These are phyloP conservation scores for Saksenaea vasiformis DNA, from an alignment of 371 early-diverging fungal genomes.

Conservation along the genomic window DNA sequence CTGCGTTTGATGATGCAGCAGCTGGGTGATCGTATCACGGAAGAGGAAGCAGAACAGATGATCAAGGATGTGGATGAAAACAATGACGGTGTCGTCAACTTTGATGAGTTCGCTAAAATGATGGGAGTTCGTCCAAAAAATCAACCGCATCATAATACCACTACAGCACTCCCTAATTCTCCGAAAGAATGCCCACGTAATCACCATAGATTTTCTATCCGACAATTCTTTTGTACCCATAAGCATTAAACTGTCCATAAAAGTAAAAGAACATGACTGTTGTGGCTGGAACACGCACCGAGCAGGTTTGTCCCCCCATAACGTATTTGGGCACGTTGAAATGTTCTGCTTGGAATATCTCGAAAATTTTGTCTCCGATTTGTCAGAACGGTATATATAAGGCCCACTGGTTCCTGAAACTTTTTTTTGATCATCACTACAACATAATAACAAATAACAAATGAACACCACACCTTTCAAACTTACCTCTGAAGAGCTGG, in stretches of 20 bases:
- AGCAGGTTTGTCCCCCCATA: not conserved
- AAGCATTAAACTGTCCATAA: conserved; percentile 2
- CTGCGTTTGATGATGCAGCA: conserved; percentile 49
- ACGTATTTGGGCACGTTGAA: not conserved
- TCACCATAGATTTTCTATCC: conserved; percentile 29
- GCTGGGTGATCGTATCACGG: conserved; percentile 39
- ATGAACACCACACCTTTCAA: not conserved
- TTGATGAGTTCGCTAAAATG: conserved; percentile 42
- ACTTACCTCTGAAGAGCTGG: conserved; percentile 18
- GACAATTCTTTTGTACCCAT: conserved; percentile 32
- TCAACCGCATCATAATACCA: not conserved
- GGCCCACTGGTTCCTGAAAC: not conserved
- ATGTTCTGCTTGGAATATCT: not conserved
- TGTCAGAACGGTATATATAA: not conserved
- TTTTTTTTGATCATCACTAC: not conserved
- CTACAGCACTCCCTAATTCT: not conserved
- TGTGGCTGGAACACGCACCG: conserved; percentile 1
- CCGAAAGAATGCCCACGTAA: conserved; percentile 16
- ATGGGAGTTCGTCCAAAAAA: conserved; percentile 35
- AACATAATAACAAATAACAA: not conserved
- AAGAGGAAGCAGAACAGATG: conserved; percentile 36
- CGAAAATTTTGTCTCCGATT: not conserved
- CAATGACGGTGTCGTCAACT: conserved; percentile 45
- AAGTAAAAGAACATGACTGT: not conserved
- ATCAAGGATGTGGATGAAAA: conserved; percentile 45